phyloP scores from a whole-genome alignment of 257 asterid species.

The Ajuga chamaepitys region DNA sequence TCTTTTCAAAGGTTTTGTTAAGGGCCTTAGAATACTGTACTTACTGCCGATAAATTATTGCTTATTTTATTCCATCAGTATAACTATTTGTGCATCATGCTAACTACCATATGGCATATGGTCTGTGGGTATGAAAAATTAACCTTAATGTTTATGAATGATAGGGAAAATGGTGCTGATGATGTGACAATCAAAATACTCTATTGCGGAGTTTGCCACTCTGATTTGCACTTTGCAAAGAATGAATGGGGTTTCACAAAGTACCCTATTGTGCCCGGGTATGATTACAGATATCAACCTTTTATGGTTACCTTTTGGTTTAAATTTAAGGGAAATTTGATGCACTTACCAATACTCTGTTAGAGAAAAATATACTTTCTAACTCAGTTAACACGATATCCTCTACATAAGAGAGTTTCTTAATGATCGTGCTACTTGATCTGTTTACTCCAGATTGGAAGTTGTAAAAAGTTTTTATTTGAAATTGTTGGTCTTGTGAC shows the following conservation, averaged over 20 bases:
- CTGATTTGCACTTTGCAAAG: conserved; percentile 31
- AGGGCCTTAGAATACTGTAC: background rate
- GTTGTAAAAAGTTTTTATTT: background rate
- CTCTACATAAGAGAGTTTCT: too few species aligned
- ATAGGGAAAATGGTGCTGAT: conserved; percentile 30
- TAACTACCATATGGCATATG: too few species aligned
- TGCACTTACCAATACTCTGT: too few species aligned
- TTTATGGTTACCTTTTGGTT: too few species aligned
- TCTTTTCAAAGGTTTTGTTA: background rate
- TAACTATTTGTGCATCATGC: background rate
- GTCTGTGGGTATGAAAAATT: background rate
- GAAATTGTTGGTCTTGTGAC: conserved; percentile 60
- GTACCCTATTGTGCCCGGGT: conserved; percentile 47
- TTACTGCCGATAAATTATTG: background rate
- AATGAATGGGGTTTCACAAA: conserved; percentile 38
- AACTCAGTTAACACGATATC: too few species aligned
- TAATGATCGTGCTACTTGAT: background rate
- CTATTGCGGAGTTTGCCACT: conserved; percentile 40
- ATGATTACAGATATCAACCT: background rate
- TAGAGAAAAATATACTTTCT: too few species aligned
- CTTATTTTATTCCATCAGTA: background rate
- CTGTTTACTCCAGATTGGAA: background rate
- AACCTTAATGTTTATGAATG: background rate
- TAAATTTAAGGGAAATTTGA: too few species aligned
- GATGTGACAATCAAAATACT: conserved; percentile 39